Base-by-base conservation (phyloP, 208 protist genomes). In the Acanthamoeba sp. region DNA sequence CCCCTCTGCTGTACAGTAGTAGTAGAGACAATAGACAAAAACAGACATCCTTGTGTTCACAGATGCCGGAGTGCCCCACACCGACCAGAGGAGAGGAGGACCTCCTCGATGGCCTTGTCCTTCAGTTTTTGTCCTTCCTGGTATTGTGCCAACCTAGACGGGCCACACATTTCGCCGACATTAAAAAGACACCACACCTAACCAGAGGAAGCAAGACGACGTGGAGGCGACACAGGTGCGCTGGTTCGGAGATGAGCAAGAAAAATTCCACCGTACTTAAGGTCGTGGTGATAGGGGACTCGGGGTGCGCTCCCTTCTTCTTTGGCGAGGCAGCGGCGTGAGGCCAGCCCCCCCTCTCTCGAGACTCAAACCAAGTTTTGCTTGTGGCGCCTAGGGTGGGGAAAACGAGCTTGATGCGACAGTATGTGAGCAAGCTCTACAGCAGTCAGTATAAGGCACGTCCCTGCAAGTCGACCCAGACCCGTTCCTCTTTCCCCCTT, bases 241-340 rank as follows among this genome's bases (percentile, higher is more conserved):
- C n/a, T n/a, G n/a, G n/a, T n/a, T n/a, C 22, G 55, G n/a, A 80
- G 38, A 80, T 80, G 71, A 48, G 12, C 29, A 34, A 80, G 40
- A 80, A 80, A 80, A 40, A 80, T 9, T 2, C 20, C 10, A 80
- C 32, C 10, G 27, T 80, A 27, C 32, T 80, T 10, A 80, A 80
- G 36, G 71, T 80, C 16, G 71, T 80, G 71, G 71, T 80, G 22
- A 80, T 80, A 38, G 71, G 71, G 18, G 71, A 80, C 36, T 80
- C 71, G 16, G 71, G 71, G 71, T 80, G 18, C 52, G 52, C 66
- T 40, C 32, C 27, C 36, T 24, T 4, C 14, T 38, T 1, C 36
- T 29, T 14, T 16, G 2, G 1, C 18, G 27, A 24, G 59, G 9
- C 29, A 5, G 48, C 7, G 1, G 62, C 2, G 1, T 69, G 2